Base-by-base conservation (phyloP, 768 basidiomycete species). In the Termitomyces sp. region DNA sequence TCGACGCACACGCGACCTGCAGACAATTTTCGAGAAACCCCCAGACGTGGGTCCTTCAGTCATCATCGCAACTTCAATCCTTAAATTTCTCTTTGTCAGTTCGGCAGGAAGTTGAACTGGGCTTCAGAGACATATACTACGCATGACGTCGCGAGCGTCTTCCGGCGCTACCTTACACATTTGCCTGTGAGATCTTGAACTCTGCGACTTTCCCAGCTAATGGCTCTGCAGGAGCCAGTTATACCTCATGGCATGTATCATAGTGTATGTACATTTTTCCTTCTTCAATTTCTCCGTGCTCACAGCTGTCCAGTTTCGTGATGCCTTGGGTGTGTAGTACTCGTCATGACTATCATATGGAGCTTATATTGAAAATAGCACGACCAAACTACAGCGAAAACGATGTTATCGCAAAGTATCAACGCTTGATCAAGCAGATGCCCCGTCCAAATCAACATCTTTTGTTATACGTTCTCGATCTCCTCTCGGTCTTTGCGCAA, bases 81-180 rank as follows among this genome's bases (percentile, higher is more conserved):
- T n/a, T n/a, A n/a, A n/a, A n/a, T n/a, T n/a, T 20, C 18, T 33
- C 54, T 53, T 31, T 48, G 33, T 45, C 66, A 96, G 94, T 99
- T 92, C 64, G 96, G 96, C 59, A 98, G 97, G 73, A 82, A 85
- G 54, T 76, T 99, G 42, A 90, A 97, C 64, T 98, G 96, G 94
- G 87, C 86, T 66, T 76, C 83, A 58, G 87, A 90, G 65, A 77
- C 81, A 20, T 98, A 88, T 70, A 96, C 89, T n/a, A 83, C 93
- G 15, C 96, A 99, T 69, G 96, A 99, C 69, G 94, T 97, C 51
- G 96, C 96, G 20, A 97, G 92, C 64, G 94, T 99, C 55, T 94
- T 98, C 68, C 83, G 96, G 58, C 77, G 96, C 75, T 99, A 93
- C 72, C 84, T 99, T 51, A 98, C 95, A 0, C 90, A 91, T 68